A percentile compares a stretch with the other conserved stretches of the same genome.
These are phyloP conservation scores for Ammopiptanthus mongolicus DNA, from an alignment of 306 rosid species.

Conservation along the genomic window DNA sequence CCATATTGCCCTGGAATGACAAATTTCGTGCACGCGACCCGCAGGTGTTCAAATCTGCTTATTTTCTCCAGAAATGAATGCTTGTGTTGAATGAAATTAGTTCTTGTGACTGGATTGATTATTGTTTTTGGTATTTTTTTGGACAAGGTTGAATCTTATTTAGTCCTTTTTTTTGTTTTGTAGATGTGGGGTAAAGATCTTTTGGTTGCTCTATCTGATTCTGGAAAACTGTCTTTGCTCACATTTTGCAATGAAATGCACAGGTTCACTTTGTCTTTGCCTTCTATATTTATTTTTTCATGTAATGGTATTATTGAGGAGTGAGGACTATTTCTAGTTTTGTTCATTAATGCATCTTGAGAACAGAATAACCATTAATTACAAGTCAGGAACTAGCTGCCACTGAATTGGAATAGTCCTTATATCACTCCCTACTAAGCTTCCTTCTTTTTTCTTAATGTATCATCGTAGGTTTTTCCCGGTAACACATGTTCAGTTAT, in stretches of 20 bases:
- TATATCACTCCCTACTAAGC: neutral
- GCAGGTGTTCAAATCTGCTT: slow-evolving; percentile 45
- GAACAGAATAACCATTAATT: neutral
- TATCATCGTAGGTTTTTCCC: slow-evolving; percentile 65
- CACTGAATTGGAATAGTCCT: neutral
- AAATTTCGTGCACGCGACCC: slow-evolving; percentile 41
- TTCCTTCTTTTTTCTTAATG: slow-evolving; percentile 8
- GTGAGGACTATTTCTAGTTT: neutral
- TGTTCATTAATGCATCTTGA: neutral
- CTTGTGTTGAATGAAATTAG: neutral
- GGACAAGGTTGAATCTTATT: slow-evolving; percentile 7
- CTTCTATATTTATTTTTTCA: neutral
- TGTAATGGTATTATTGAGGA: neutral
- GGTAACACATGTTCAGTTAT: slow-evolving; percentile 65
- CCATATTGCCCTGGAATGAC: slow-evolving; percentile 80
- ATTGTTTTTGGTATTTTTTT: neutral
- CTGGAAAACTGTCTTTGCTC: slow-evolving; percentile 91
- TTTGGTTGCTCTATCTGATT: slow-evolving; percentile 82
- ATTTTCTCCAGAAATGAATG: neutral
- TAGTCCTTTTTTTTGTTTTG: slow-evolving; percentile 4
- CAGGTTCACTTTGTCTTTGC: slow-evolving; percentile 42
- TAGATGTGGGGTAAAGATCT: slow-evolving; percentile 84
- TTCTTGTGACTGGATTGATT: neutral
- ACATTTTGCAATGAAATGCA: slow-evolving; percentile 92
- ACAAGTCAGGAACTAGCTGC: neutral